Evolutionary conservation across 441 rosid species (phyloP).

Genomic region (Syzygium syzygioides): DNA sequence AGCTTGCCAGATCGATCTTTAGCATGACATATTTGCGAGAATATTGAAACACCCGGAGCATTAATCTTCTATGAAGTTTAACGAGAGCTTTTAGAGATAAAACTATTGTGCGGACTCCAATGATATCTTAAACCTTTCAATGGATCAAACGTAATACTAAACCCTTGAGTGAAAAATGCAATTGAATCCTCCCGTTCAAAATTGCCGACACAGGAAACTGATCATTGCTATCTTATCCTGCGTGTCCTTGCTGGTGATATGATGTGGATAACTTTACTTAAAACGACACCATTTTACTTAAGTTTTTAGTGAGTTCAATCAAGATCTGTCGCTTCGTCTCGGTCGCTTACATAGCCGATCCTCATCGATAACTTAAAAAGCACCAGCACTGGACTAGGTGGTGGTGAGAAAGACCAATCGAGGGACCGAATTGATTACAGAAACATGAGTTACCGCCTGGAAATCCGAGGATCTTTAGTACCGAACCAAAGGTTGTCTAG

Average conservation of each 20-base stretch:
- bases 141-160: background rate
- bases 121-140: too few species aligned
- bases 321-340: background rate
- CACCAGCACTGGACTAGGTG: background rate
- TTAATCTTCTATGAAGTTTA: background rate
- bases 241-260: fast-evolving
- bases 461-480: too few species aligned
- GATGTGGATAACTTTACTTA: background rate
- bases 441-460: too few species aligned
- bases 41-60: background rate
- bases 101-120: background rate
- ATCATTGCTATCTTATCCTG: fast-evolving
- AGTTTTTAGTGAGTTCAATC: background rate
- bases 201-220: fast-evolving
- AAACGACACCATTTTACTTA: background rate
- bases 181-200: background rate
- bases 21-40: fast-evolving
- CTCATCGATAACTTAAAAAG: background rate
- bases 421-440: too few species aligned
- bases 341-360: background rate
- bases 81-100: background rate
- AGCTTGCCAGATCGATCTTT: background rate
- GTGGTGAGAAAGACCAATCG: too few species aligned
- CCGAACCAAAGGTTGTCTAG: too few species aligned
- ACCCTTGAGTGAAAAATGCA: background rate